phyloP scores from a whole-genome alignment of 129 eudicot genomes.

The Lactuca saligna region DNA sequence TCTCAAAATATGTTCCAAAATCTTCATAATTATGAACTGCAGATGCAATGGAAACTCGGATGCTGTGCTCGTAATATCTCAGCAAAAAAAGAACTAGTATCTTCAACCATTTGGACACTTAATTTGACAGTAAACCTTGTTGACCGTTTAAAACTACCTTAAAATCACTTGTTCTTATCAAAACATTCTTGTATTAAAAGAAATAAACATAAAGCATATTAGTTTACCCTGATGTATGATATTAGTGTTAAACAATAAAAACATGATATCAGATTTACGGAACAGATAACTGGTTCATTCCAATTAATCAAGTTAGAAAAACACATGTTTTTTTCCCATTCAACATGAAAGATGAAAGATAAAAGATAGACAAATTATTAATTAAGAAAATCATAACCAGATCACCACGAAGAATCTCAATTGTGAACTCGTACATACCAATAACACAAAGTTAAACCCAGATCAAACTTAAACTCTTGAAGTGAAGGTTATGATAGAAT shows the following conservation, averaged over 20 bases:
- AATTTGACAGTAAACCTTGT: slow-evolving; percentile 82
- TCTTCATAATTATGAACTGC: slow-evolving; percentile 89
- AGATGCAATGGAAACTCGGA: slow-evolving; percentile 54
- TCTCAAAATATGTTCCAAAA: slow-evolving; percentile 87
- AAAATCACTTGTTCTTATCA: slow-evolving; percentile 66
- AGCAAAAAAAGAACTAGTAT: slow-evolving; percentile 58
- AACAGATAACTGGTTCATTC: slow-evolving; percentile 17
- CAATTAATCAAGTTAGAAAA: slow-evolving; percentile 14
- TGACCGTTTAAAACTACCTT: slow-evolving; percentile 73
- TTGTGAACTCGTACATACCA: slow-evolving; percentile 18
- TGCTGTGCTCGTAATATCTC: slow-evolving; percentile 48
- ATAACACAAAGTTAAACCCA: slow-evolving; percentile 11
- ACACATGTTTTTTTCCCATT: background rate
- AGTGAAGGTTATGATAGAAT: background rate
- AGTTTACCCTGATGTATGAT: no score
- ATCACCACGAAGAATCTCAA: slow-evolving; percentile 23
- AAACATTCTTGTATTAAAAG: no score
- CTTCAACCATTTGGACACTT: slow-evolving; percentile 70
- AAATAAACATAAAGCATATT: no score
- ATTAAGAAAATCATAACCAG: slow-evolving; percentile 7
- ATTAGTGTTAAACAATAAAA: no score
- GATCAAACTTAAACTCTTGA: slow-evolving; percentile 10
- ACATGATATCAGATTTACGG: slow-evolving; percentile 20
- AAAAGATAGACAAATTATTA: background rate
- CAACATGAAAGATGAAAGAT: background rate